Base-by-base conservation (phyloP, 768 basidiomycete species). In the Leucosporidium scottii region DNA sequence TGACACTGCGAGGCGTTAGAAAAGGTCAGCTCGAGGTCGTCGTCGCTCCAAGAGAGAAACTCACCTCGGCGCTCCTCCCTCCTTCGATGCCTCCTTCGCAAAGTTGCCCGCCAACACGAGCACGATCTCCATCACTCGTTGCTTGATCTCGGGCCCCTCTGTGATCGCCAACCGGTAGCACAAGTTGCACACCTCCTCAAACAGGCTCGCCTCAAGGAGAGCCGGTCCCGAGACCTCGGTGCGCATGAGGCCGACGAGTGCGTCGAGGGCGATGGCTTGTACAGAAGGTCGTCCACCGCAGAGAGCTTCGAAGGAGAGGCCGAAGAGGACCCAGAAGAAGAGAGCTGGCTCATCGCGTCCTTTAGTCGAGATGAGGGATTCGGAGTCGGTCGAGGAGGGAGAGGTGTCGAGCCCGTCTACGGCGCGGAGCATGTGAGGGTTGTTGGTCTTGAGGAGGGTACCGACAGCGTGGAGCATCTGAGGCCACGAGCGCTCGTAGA, bases 151-250 rank as follows among this genome's bases (percentile, higher is more conserved):
- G 1, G 90, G 85, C 0, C 86, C 81, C 75, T 94, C 93, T 0
- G 89, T 89, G 83, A 97, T 85, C 0, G 88, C 90, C 79, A 97
- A 85, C 8, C 94, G 85, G 76, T 94, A 92, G 76, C 87, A 91
- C 6, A 97, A 80, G 57, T 87, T 87, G 72, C 88, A 85, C 54
- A 98, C 85, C 78, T 99, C 94, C 57, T 92, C 90, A 75, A 94
- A 94, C 31, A 91, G 84, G 0, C 86, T 57, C 13, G 31, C 83
- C 3, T 87, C 86, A 49, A 93, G 88, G 66, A 97, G 83, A 0
- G 87, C 89, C 34, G 83, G 84, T 1, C 94, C 94, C 2, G 87
- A 84, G 75, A 91, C 90, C 68, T 88, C 85, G 0, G 87, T 87
- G 34, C 83, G 81, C 5, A 96, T 86, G n/a, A 98, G 82, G 61